Evolutionary conservation across 768 basidiomycete genomes (phyloP), one percentile per base, ranked within the genome.

Genomic region (Chalciporus sphaerocephalus): DNA sequence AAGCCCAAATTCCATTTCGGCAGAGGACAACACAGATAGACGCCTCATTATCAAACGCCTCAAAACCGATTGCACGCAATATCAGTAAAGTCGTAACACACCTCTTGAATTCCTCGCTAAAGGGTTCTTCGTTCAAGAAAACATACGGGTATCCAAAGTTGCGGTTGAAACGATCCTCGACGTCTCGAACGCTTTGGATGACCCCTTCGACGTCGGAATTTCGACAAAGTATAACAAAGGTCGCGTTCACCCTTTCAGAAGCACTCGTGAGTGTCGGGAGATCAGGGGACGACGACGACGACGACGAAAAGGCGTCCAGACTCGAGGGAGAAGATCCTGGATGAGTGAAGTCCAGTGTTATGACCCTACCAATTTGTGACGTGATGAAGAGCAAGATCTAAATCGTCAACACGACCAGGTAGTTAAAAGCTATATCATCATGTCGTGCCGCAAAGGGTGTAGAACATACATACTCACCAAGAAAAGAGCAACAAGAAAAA

Each of bases 51-150:
- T 12, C 1, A 59, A 40, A 44, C 44, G 15, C 66, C 48, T 39
- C 58, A 64, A 49, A 27, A 44, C 11, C 6, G n/a, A 15, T 17
- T 22, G 34, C 27, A 11, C 24, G 42, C 33, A 1, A 23, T 23
- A 15, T 1, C 9, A 17, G 20, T n/a, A 10, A 35, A n/a, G 3
- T 32, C 6, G 9, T 0, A 11, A 12, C 50, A 18, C 48, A 74
- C 71, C 58, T 60, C 57, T 70, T 76, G 67, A 85, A 83, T 5
- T 73, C 64, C 2, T 74, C 72, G 17, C 66, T 62, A 47, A 85
- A 84, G 3, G 72, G 69, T 37, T 74, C 78, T 15, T 87, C 83
- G 54, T 85, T 84, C 46, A 86, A 60, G 56, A 85, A 81, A 8
- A 82, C 75, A 60, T 78, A 85, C 1, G 81, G 80, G 51, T 86